A percentile compares a stretch with the other conserved stretches of the same genome.
Evolutionary conservation across 225 moss, liverwort and hornwort species (phyloP).

Genomic region (Polytrichum formosum): DNA sequence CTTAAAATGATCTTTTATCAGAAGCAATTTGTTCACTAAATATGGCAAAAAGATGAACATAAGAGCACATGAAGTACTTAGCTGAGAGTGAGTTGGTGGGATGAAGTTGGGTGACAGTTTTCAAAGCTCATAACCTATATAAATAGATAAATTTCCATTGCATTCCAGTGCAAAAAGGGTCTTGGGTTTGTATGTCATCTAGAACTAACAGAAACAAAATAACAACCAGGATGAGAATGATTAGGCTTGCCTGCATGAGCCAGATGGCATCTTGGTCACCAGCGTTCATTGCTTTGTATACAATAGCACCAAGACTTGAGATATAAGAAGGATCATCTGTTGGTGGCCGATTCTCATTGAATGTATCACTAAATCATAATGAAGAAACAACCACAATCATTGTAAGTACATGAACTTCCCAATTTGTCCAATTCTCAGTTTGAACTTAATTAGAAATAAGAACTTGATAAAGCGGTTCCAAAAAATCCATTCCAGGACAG

Average conservation of each 20-base stretch:
- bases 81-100: too few relatives aligned
- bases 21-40: too few relatives aligned
- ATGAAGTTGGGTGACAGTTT: too few relatives aligned
- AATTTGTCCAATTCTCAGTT: too few relatives aligned
- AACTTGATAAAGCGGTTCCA: neutral
- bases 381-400: constrained; percentile 4
- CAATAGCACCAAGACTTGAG: constrained; percentile 73
- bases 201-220: neutral
- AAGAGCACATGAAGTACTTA: too few relatives aligned
- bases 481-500: neutral
- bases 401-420: too few relatives aligned
- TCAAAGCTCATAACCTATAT: too few relatives aligned
- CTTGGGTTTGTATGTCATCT: neutral
- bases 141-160: too few relatives aligned
- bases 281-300: constrained; percentile 83
- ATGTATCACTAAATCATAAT: constrained; percentile 62
- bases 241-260: constrained; percentile 83
- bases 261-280: constrained; percentile 78
- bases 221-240: neutral
- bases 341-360: constrained; percentile 91
- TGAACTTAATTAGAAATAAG: too few relatives aligned
- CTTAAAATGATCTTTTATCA: too few relatives aligned
- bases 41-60: too few relatives aligned
- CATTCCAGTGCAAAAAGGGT: too few relatives aligned
- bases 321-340: constrained; percentile 81